A percentile compares a stretch with the other conserved stretches of the same genome.
Conservation (phyloP, 176 grass and related monocot genomes). For the Zea luxurians region DNA sequence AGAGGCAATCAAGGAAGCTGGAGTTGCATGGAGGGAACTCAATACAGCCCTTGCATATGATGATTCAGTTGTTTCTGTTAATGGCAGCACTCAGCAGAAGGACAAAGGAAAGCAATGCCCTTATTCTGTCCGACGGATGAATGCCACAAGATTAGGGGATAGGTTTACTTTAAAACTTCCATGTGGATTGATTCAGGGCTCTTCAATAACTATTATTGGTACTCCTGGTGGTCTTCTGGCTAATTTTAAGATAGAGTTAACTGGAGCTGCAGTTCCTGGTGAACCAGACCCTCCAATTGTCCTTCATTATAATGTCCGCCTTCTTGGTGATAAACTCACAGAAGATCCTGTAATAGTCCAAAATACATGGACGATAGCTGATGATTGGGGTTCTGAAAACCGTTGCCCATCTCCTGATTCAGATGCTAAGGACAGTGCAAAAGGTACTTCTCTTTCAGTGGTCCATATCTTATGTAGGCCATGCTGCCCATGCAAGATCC, state of each 20-base stretch:
- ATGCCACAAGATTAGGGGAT: conserved; percentile 62
- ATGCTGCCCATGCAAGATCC: background rate
- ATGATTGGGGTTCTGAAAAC: conserved; percentile 90
- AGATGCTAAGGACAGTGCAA: conserved; percentile 50
- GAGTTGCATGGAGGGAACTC: conserved; percentile 79
- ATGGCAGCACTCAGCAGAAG: conserved; percentile 51
- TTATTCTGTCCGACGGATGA: conserved; percentile 94
- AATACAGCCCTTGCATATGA: conserved; percentile 63
- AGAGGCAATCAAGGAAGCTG: conserved; percentile 86
- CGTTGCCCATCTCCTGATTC: conserved; percentile 76
- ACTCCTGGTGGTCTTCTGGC: conserved; percentile 83
- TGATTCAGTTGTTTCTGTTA: conserved; percentile 45
- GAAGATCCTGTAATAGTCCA: conserved; percentile 98
- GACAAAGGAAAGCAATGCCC: conserved; percentile 88
- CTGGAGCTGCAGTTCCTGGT: conserved; percentile 73
- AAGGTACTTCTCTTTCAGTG: conserved; percentile 56
- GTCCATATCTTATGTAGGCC: conserved; percentile 16
- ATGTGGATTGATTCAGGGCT: conserved; percentile 95
- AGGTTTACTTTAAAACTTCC: conserved; percentile 78
- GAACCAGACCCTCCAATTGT: conserved; percentile 87
- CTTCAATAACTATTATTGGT: conserved; percentile 88
- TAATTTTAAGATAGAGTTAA: conserved; percentile 81
- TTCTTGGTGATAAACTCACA: conserved; percentile 96
- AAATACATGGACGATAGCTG: conserved; percentile 83
- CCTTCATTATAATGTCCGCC: conserved; percentile 93